Conservation (phyloP, 108 stramenopile genomes). For the Conticribra weissflogii region DNA sequence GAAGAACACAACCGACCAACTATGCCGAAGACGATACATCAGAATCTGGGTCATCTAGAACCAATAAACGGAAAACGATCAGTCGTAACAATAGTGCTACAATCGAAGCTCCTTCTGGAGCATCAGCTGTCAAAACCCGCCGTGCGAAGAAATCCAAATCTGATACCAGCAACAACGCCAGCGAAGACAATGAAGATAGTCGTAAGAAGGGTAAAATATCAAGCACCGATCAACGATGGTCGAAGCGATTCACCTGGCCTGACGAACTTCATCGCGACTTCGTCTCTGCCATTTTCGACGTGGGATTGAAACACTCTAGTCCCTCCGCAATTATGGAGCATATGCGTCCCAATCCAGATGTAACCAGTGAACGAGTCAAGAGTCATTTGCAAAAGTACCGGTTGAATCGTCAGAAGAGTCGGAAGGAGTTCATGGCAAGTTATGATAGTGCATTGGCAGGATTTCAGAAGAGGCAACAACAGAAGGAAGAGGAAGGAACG, state of each 20-base stretch:
- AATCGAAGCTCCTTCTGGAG: too few relatives aligned
- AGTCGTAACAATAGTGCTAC: too few relatives aligned
- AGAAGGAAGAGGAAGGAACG: too few relatives aligned
- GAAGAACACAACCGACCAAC: too few relatives aligned
- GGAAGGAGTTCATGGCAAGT: slow-evolving; percentile 89
- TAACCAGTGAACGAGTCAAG: slow-evolving; percentile 95
- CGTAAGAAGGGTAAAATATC: slow-evolving; percentile 56
- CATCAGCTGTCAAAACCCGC: too few relatives aligned
- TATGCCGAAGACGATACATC: too few relatives aligned
- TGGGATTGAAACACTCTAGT: slow-evolving; percentile 92
- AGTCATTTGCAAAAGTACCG: slow-evolving; percentile 96
- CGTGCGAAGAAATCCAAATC: too few relatives aligned
- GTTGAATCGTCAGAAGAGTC: slow-evolving; percentile 82
- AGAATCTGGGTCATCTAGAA: too few relatives aligned
- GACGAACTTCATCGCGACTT: slow-evolving; percentile 86
- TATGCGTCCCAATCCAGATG: slow-evolving; percentile 80
- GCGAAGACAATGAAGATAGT: slow-evolving; percentile 9
- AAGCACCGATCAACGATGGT: slow-evolving; percentile 72
- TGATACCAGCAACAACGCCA: not conserved
- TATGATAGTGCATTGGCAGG: slow-evolving; percentile 70
- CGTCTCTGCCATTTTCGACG: slow-evolving; percentile 93
- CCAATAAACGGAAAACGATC: too few relatives aligned
- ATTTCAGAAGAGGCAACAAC: slow-evolving; percentile 44
- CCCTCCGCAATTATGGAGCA: slow-evolving; percentile 91
- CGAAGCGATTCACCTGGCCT: slow-evolving; percentile 89